A percentile compares a stretch with the other conserved stretches of the same genome.
These are phyloP conservation scores for Talaromyces sp. DNA, from an alignment of 2,329 filamentous ascomycete genomes.

Conservation along the genomic window DNA sequence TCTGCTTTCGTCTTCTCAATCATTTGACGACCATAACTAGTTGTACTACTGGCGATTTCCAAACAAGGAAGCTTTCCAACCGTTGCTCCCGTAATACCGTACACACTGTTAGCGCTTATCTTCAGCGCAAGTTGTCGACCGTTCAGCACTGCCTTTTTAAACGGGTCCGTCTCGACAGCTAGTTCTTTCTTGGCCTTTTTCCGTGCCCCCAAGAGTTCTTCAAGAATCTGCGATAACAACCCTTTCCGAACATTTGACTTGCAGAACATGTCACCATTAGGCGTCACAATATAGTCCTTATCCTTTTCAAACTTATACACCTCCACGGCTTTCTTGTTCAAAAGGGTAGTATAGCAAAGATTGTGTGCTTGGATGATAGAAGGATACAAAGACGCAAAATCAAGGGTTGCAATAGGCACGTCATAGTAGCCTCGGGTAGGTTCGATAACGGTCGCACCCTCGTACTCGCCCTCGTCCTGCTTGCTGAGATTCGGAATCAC, in stretches of 20 bases:
- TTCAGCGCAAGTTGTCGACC: slow-evolving; percentile 95
- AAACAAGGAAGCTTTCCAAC: slow-evolving; percentile 94
- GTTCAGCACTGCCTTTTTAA: slow-evolving; percentile 97
- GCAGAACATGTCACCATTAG: slow-evolving; percentile 89
- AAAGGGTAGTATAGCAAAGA: slow-evolving; percentile 89
- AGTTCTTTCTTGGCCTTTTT: slow-evolving; percentile 93
- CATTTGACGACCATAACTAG: slow-evolving; percentile 96
- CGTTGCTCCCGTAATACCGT: slow-evolving; percentile 93
- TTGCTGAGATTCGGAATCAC: slow-evolving; percentile 83
- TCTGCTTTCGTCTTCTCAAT: slow-evolving; percentile 98
- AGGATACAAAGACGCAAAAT: slow-evolving; percentile 97
- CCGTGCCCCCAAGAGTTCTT: slow-evolving; percentile 84
- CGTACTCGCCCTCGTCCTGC: slow-evolving; percentile 82
- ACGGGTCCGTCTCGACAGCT: slow-evolving; percentile 82
- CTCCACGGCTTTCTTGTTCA: slow-evolving; percentile 74
- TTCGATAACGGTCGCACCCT: slow-evolving; percentile 97
- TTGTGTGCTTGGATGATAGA: slow-evolving; percentile 99
- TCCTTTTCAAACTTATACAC: slow-evolving; percentile 75
- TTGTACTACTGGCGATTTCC: slow-evolving; percentile 92
- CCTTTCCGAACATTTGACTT: slow-evolving; percentile 87
- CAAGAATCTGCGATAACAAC: slow-evolving; percentile 87
- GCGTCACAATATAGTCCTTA: slow-evolving; percentile 94
- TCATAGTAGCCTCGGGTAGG: slow-evolving; percentile 90
- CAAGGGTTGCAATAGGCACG: slow-evolving; percentile 89
- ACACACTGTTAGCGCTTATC: slow-evolving; percentile 95